Evolutionary conservation across 2,329 filamentous ascomycete genomes (phyloP).

Genomic region (Escovopsis sp.): DNA sequence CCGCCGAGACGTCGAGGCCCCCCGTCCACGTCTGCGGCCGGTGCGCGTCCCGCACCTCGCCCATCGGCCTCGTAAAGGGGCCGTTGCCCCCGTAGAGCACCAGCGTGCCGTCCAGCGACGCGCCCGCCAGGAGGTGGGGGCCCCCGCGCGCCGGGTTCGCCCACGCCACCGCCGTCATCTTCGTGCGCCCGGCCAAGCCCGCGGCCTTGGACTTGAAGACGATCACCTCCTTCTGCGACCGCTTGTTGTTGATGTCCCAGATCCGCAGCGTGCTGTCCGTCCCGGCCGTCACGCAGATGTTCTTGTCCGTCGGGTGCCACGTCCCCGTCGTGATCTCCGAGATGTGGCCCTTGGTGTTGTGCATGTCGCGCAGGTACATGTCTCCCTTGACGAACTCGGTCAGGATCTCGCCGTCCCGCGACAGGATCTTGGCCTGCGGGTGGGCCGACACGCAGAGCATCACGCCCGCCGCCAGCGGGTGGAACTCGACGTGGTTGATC

Average conservation of each 20-base stretch:
- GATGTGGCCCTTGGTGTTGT: conserved; percentile 93
- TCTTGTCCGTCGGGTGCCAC: conserved; percentile 79
- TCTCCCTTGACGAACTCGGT: conserved; percentile 93
- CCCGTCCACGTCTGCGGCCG: conserved; percentile 75
- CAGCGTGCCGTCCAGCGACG: conserved; percentile 76
- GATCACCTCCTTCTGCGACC: conserved; percentile 81
- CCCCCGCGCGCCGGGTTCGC: conserved; percentile 61
- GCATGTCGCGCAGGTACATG: conserved; percentile 95
- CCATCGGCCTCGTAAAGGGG: conserved; percentile 66
- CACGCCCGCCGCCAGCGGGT: conserved; percentile 60
- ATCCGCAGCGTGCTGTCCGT: conserved; percentile 92
- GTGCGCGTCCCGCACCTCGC: conserved; percentile 75
- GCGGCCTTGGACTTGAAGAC: conserved; percentile 89
- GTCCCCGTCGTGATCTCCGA: conserved; percentile 79
- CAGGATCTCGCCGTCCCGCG: conserved; percentile 71
- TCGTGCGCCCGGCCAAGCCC: conserved; percentile 74
- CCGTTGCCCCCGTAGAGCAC: conserved; percentile 88
- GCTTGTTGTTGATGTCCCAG: conserved; percentile 89
- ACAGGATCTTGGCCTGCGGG: conserved; percentile 78
- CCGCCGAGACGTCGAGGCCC: conserved; percentile 76
- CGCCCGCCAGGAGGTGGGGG: conserved; percentile 61
- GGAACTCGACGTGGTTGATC: conserved; percentile 76
- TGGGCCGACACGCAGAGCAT: conserved; percentile 81
- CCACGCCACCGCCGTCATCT: conserved; percentile 91
- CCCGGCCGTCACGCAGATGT: conserved; percentile 76